phyloP scores from a whole-genome alignment of 164 flowering plant species.

The Protea cynaroides region DNA sequence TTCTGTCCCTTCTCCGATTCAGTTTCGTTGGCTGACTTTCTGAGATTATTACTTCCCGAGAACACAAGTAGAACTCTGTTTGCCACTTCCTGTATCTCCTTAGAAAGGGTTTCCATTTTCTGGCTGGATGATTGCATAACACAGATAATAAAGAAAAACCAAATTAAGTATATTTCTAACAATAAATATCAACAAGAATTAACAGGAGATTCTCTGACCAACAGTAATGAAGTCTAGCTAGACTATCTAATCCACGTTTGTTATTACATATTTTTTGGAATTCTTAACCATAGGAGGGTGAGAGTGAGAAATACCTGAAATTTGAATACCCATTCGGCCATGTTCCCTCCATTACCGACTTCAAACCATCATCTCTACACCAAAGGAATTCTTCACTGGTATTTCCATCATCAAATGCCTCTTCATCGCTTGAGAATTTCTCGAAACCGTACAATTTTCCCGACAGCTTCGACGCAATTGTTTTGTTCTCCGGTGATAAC shows the following conservation, averaged over 20 bases:
- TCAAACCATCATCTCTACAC: conserved; percentile 45
- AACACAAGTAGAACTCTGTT: conserved; percentile 23
- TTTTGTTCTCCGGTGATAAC: conserved; percentile 41
- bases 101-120: conserved; percentile 39
- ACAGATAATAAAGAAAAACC: too few relatives aligned
- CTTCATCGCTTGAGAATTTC: conserved; percentile 43
- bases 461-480: conserved; percentile 29
- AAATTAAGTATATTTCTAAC: too few relatives aligned
- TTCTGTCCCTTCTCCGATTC: conserved; percentile 11
- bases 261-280: too few relatives aligned
- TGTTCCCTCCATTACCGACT: conserved; percentile 60
- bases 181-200: too few relatives aligned
- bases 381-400: conserved; percentile 69
- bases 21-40: conserved; percentile 6
- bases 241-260: too few relatives aligned
- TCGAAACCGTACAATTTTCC: conserved; percentile 59
- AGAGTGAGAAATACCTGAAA: conserved; percentile 48
- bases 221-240: too few relatives aligned
- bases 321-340: conserved; percentile 52
- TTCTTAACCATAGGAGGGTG: too few relatives aligned
- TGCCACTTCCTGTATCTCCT: conserved; percentile 36
- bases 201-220: too few relatives aligned
- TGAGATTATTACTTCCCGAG: conserved; percentile 3
- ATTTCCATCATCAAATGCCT: conserved; percentile 17
- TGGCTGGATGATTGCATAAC: conserved; percentile 30